Conservation (phyloP, 768 basidiomycete species). For the Boletus pseudo-olivaceus region DNA sequence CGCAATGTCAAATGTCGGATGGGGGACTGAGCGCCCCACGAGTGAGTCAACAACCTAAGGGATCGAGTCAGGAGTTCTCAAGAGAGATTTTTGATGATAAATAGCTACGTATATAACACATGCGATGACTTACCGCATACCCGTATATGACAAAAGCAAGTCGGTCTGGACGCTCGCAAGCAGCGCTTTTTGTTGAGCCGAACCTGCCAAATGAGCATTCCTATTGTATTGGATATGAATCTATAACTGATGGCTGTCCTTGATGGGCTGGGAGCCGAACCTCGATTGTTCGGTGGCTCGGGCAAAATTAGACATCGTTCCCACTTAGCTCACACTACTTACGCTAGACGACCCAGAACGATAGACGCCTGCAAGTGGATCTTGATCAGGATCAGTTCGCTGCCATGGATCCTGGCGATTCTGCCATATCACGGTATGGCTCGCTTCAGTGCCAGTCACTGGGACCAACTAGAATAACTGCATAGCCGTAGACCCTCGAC, state of each 20-base stretch:
- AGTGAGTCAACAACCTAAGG: slow-evolving; percentile 24
- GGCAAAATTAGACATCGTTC: not conserved
- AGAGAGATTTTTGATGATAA: slow-evolving; percentile 18
- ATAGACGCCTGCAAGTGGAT: slow-evolving; percentile 2
- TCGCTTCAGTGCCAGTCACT: not conserved
- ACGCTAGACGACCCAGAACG: slow-evolving; percentile 5
- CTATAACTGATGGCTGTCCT: not conserved
- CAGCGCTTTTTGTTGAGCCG: not conserved
- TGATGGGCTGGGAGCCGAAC: not conserved
- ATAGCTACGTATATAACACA: slow-evolving; percentile 20
- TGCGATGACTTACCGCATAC: slow-evolving; percentile 10
- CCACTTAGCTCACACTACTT: slow-evolving; percentile 16
- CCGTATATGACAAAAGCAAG: slow-evolving; percentile 5
- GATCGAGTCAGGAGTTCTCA: slow-evolving; percentile 17
- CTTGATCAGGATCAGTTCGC: slow-evolving; percentile 15
- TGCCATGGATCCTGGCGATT: not conserved
- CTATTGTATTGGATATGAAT: slow-evolving; percentile 3
- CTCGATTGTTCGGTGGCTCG: not conserved
- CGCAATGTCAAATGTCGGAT: not conserved
- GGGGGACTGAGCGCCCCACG: slow-evolving; percentile 7
- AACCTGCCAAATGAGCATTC: slow-evolving; percentile 1
- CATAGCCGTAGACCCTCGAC: not conserved
- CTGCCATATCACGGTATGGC: not conserved
- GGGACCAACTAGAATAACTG: not conserved
- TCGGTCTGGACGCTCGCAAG: slow-evolving; percentile 1